These are phyloP conservation scores for Pseudogymnoascus sp. DNA, from an alignment of 2,329 filamentous ascomycete genomes.

Conservation along the genomic window DNA sequence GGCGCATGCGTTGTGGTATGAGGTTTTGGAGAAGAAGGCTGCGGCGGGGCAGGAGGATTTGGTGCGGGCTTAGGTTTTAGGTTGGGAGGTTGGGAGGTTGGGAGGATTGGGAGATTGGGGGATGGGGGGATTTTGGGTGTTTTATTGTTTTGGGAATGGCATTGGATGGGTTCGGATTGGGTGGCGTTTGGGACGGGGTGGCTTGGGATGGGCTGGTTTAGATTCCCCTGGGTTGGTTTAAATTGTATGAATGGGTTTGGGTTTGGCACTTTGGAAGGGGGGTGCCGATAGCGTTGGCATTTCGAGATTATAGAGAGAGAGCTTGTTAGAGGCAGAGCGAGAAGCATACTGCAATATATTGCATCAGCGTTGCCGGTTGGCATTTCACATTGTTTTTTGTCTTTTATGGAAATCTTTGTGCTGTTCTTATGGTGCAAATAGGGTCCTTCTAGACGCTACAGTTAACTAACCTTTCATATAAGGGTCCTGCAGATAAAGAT, in stretches of 20 bases:
- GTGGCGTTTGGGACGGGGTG: not conserved
- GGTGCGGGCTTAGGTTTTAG: constrained; percentile 7
- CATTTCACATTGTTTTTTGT: not conserved
- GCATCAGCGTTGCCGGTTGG: constrained; percentile 3
- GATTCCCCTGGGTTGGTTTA: constrained; percentile 1
- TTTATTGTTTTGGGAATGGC: not conserved
- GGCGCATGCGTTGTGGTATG: constrained; percentile 63
- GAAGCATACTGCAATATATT: constrained; percentile 4
- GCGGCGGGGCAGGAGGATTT: constrained; percentile 60
- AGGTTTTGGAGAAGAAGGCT: constrained; percentile 38
- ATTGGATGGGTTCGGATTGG: not conserved
- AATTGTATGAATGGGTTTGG: constrained; percentile 1
- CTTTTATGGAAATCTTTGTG: not conserved
- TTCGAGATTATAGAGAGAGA: not conserved
- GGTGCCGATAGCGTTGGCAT: not conserved
- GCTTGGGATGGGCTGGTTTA: not conserved
- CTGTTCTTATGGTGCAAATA: not conserved
- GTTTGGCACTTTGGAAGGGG: not conserved
- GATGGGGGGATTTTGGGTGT: not conserved
- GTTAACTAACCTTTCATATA: not conserved
- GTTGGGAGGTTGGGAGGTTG: not conserved
- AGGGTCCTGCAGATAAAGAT: not conserved
- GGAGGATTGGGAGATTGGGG: not conserved
- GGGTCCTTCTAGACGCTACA: not conserved
- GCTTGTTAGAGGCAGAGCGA: not conserved